Conservation (phyloP, 306 rosid genomes). For the Cucumis hystrix region DNA sequence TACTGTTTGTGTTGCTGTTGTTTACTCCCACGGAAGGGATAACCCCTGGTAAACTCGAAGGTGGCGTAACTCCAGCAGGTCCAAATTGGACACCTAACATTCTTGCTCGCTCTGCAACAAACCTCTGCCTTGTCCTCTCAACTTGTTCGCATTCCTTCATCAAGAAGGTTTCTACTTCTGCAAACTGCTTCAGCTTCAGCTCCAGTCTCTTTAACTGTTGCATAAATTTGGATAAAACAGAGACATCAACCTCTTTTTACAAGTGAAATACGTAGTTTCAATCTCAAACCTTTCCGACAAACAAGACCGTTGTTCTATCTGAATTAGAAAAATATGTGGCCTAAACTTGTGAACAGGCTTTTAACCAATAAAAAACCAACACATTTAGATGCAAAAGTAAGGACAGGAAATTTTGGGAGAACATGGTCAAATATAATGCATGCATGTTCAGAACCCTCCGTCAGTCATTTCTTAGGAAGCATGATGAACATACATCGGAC, state of each 20-base stretch:
- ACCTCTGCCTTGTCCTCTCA: constrained; percentile 77
- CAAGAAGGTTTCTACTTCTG: constrained; percentile 87
- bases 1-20: constrained; percentile 45
- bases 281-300: neutral
- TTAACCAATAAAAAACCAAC: neutral
- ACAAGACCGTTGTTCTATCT: neutral
- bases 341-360: neutral
- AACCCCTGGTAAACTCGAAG: constrained; percentile 35
- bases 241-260: neutral
- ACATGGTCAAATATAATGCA: neutral
- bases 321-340: neutral
- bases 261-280: neutral
- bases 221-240: constrained; percentile 6
- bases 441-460: neutral
- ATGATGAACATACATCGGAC: too few relatives aligned
- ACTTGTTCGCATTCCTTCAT: constrained; percentile 98
- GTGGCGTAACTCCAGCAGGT: constrained; percentile 39
- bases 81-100: constrained; percentile 58
- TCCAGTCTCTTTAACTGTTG: constrained; percentile 90
- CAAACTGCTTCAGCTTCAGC: constrained; percentile 96
- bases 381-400: neutral
- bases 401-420: neutral
- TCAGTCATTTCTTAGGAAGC: neutral
- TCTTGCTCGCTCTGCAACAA: constrained; percentile 67
- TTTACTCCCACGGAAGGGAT: constrained; percentile 60